These are phyloP conservation scores for Rhododendron williamsianum DNA, from an alignment of 148 eudicot species.

Conservation along the genomic window DNA sequence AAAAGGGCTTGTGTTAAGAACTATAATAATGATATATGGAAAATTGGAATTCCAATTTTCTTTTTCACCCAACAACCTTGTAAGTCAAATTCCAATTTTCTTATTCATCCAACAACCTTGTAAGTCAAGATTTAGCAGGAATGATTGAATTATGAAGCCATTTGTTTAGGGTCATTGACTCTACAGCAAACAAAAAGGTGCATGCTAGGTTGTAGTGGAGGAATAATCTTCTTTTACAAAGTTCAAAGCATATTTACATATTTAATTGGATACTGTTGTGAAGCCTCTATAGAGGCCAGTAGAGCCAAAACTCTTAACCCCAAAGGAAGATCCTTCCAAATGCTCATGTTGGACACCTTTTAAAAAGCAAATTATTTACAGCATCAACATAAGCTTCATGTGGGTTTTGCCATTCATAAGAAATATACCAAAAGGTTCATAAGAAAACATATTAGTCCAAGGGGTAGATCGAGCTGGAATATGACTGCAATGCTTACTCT, in stretches of 20 bases:
- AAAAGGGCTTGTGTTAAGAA: background rate
- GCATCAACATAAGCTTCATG: background rate
- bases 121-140: background rate
- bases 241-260: background rate
- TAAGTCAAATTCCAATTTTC: background rate
- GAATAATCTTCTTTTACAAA: constrained; percentile 22
- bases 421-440: too few relatives aligned
- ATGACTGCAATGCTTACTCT: background rate
- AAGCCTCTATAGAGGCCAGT: background rate
- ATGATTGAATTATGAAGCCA: background rate
- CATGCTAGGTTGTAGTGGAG: constrained; percentile 24
- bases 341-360: constrained; percentile 8
- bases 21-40: background rate
- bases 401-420: too few relatives aligned
- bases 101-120: background rate
- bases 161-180: background rate
- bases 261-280: background rate
- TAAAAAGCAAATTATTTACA: background rate
- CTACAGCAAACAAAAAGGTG: constrained; percentile 15
- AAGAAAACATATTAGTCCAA: too few relatives aligned
- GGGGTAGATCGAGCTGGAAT: background rate
- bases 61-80: background rate
- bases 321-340: constrained; percentile 1
- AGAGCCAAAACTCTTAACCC: background rate
- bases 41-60: background rate